phyloP scores from a whole-genome alignment of 1,284 basidiomycete species.

The Rhodotorula sp. region DNA sequence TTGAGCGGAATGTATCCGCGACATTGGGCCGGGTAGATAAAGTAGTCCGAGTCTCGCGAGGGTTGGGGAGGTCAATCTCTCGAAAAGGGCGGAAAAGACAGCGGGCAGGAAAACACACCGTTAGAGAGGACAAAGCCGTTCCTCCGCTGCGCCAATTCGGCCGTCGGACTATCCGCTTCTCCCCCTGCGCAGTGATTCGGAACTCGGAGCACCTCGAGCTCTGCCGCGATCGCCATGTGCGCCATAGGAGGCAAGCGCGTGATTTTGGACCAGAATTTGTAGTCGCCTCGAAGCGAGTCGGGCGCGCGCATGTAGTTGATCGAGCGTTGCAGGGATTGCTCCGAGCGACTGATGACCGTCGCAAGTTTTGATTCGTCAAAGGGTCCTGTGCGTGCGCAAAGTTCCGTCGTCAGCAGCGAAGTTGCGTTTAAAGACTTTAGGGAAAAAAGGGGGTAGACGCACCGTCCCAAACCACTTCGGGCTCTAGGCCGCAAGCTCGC shows the following conservation, averaged over 20 bases:
- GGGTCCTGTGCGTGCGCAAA: slow-evolving; percentile 17
- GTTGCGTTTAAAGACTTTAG: background rate
- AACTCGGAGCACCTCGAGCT: slow-evolving; percentile 42
- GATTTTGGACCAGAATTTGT: background rate
- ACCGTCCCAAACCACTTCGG: slow-evolving; percentile 41
- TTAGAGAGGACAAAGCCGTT: slow-evolving; percentile 59
- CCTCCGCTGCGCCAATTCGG: slow-evolving; percentile 71
- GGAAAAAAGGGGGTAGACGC: background rate
- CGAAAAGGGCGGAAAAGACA: slow-evolving; percentile 58
- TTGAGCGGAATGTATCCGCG: slow-evolving; percentile 42
- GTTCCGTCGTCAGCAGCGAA: background rate
- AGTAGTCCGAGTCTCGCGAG: slow-evolving; percentile 35
- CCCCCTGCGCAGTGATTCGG: slow-evolving; percentile 71
- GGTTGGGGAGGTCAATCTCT: too few species aligned
- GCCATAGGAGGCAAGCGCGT: slow-evolving; percentile 24
- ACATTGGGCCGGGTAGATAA: slow-evolving; percentile 30
- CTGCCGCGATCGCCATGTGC: slow-evolving; percentile 21
- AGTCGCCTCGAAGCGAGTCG: slow-evolving; percentile 6
- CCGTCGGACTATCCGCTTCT: slow-evolving; percentile 82
- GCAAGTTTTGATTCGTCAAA: slow-evolving; percentile 26
- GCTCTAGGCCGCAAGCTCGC: slow-evolving; percentile 22
- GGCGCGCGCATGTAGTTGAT: slow-evolving; percentile 27
- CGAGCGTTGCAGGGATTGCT: slow-evolving; percentile 27
- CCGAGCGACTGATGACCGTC: slow-evolving; percentile 25
- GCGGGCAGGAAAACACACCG: slow-evolving; percentile 58